A percentile compares a stretch with the other conserved stretches of the same genome.
Conservation (phyloP, 1,284 basidiomycete genomes). For the Cutaneotrichosporon dermatis region DNA sequence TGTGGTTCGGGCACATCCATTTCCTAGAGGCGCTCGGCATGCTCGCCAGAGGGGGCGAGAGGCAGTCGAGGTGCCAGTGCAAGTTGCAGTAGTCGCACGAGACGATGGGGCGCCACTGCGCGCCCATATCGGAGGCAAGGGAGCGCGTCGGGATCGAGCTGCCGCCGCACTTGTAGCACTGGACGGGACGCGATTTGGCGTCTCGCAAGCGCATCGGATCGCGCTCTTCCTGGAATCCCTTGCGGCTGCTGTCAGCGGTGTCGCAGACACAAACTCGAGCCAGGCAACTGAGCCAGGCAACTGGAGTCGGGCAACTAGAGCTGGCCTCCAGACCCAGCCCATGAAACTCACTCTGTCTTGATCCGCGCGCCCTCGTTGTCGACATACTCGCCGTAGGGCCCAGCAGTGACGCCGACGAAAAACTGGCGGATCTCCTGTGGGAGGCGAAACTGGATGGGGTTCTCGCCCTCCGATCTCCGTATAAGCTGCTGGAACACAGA, state of each 20-base stretch:
- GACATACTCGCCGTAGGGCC: constrained; percentile 70
- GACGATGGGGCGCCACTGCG: constrained; percentile 59
- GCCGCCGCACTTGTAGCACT: constrained; percentile 84
- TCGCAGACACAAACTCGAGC: background rate
- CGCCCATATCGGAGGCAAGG: constrained; percentile 37
- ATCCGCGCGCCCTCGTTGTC: constrained; percentile 69
- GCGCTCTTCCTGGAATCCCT: constrained; percentile 82
- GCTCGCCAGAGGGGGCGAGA: constrained; percentile 79
- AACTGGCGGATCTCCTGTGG: constrained; percentile 77
- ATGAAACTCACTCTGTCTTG: constrained; percentile 58
- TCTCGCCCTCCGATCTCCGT: constrained; percentile 42
- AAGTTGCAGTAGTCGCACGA: constrained; percentile 93
- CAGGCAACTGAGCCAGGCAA: no score
- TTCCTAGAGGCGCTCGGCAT: constrained; percentile 85
- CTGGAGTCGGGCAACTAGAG: no score
- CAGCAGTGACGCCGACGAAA: constrained; percentile 74
- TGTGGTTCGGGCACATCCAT: constrained; percentile 99
- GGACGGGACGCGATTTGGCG: constrained; percentile 69
- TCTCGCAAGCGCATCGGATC: constrained; percentile 85
- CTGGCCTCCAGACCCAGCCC: no score
- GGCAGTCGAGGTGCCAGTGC: constrained; percentile 96
- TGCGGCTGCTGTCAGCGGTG: constrained; percentile 58
- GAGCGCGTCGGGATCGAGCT: constrained; percentile 56
- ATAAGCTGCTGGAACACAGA: constrained; percentile 33
- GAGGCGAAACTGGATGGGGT: constrained; percentile 69